Base-by-base conservation (phyloP, 202 grass and related monocot genomes). In the Eragrostis tef region DNA sequence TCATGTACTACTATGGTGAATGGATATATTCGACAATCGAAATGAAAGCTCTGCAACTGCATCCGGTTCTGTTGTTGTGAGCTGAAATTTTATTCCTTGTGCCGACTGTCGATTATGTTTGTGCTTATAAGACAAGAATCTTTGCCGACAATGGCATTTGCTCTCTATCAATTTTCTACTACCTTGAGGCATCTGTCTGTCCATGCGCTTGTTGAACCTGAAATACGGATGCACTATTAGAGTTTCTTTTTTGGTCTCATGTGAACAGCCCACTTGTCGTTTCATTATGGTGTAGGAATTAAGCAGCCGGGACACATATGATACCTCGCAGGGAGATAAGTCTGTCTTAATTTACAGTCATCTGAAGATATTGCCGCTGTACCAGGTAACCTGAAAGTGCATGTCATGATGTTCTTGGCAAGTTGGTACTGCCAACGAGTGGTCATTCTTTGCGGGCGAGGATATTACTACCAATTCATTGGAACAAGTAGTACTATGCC, bases 341-440 rank as follows among this genome's bases (percentile, higher is more conserved):
- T 17, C 73, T 41, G 13, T 53, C 51, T 51, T 31, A 31, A 31
- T 31, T 51, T 51, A 15, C 49, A 14, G 49, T 51, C 16, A 17
- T 53, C 34, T 44, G 39, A 42, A 11, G 36, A 20, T 2, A 7
- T 84, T 77, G 51, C 81, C 25, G 6, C 13, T 13, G 64, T 70
- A 36, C 64, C 39, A 84, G 73, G 73, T 60, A 77, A 70, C 20
- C 42, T n/a, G 17, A 63, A 70, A 60, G 25, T 56, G 34, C 17
- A 12, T 84, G 64, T 6, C 64, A 63, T 84, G 64, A 9, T 63
- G n/a, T 4, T 13, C 73, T 39, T 69, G 82, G 41, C 62, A 29
- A 39, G 34, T 39, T 39, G 34, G 2, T 39, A 39, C 34, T 80
- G 49, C 19, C 70, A 27, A 48, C 80, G 41, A 74, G 45, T 22